Conservation (phyloP, 2,329 filamentous ascomycete species). For the Talaromyces islandicus region DNA sequence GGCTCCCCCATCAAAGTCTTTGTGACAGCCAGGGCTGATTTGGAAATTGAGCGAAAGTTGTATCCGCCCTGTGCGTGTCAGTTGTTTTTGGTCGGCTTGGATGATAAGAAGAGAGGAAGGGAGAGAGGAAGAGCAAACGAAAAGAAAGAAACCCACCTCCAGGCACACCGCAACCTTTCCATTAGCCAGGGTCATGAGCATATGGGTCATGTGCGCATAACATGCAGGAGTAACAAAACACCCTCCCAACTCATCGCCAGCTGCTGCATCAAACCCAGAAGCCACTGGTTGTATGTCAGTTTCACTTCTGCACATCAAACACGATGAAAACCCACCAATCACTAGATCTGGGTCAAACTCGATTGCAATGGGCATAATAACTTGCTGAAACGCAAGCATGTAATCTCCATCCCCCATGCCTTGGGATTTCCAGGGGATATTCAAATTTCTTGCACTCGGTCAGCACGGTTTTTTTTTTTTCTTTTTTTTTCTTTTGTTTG, state of each 20-base stretch:
- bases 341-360: constrained; percentile 94
- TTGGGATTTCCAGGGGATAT: constrained; percentile 62
- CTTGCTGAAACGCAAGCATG: constrained; percentile 88
- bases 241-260: constrained; percentile 84
- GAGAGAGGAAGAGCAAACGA: not conserved
- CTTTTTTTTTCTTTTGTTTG: too few relatives aligned
- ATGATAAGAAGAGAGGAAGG: not conserved
- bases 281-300: constrained; percentile 52
- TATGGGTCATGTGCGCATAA: constrained; percentile 98
- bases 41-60: constrained; percentile 86
- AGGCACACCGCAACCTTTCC: constrained; percentile 89
- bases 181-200: constrained; percentile 90
- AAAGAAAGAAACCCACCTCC: constrained; percentile 45
- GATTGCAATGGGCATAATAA: constrained; percentile 91
- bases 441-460: constrained; percentile 49
- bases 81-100: not conserved
- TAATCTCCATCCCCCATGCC: constrained; percentile 96
- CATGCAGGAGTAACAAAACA: constrained; percentile 88
- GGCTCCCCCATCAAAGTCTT: constrained; percentile 93
- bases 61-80: constrained; percentile 63
- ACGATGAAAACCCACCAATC: constrained; percentile 49
- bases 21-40: constrained; percentile 85
- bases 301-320: not conserved
- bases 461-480: too few relatives aligned
- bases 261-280: constrained; percentile 91